Conservation (phyloP, 768 basidiomycete species). For the Phaeotremella skinneri region DNA sequence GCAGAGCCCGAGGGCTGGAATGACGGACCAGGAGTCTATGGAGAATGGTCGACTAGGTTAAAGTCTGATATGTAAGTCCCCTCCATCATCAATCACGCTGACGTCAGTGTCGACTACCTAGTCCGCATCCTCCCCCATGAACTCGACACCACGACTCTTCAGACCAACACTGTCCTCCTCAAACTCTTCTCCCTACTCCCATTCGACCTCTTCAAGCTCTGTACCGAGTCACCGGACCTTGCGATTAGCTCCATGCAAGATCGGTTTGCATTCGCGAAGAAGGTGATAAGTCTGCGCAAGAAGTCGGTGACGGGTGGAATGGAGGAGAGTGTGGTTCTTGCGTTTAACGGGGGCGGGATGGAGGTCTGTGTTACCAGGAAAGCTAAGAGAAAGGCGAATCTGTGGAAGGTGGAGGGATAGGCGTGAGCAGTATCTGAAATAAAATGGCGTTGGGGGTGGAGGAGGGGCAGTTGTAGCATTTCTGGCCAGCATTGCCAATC, state of each 20-base stretch:
- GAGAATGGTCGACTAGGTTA: constrained; percentile 34
- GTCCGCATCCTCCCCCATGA: constrained; percentile 15
- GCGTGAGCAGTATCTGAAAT: no score
- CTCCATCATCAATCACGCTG: background rate
- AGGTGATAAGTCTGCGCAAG: constrained; percentile 78
- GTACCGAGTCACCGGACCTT: constrained; percentile 37
- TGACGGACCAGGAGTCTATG: constrained; percentile 20
- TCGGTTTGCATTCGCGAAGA: constrained; percentile 88
- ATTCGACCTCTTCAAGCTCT: constrained; percentile 60
- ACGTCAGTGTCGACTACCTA: constrained; percentile 29
- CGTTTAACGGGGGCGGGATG: constrained; percentile 75
- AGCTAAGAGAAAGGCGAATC: constrained; percentile 61
- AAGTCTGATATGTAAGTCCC: constrained; percentile 41
- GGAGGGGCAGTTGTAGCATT: no score
- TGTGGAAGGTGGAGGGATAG: constrained; percentile 56
- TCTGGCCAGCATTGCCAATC: no score
- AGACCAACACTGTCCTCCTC: constrained; percentile 23
- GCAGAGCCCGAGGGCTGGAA: background rate
- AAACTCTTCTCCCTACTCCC: constrained; percentile 67
- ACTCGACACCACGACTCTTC: constrained; percentile 12
- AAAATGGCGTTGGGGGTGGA: no score
- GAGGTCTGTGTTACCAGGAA: constrained; percentile 81
- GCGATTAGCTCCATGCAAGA: constrained; percentile 69
- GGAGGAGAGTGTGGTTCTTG: constrained; percentile 81
- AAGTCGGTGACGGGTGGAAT: constrained; percentile 45